Conservation (phyloP, 805 yeast species). For the Candida nonsorbophila region DNA sequence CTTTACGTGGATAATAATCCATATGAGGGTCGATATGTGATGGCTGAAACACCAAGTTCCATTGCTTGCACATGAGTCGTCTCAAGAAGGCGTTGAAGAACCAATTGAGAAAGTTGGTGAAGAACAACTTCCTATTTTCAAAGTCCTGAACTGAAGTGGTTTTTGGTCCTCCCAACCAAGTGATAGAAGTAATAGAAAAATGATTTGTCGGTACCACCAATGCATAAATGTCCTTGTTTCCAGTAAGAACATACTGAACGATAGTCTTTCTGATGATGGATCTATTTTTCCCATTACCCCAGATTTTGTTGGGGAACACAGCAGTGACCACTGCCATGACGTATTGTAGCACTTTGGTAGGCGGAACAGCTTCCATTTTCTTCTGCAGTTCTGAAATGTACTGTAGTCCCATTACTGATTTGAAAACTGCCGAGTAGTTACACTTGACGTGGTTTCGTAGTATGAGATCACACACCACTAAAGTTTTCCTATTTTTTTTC, state of each 20-base stretch:
- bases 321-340: conserved; percentile 38
- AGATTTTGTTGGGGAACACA: conserved; percentile 44
- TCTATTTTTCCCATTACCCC: conserved; percentile 53
- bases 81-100: conserved; percentile 40
- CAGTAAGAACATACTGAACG: conserved; percentile 11
- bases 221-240: not conserved
- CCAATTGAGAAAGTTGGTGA: conserved; percentile 53
- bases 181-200: not conserved
- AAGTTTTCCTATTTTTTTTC: too few relatives aligned
- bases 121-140: conserved; percentile 25
- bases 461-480: too few relatives aligned
- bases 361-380: too few relatives aligned
- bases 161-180: not conserved
- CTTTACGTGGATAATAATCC: conserved; percentile 49
- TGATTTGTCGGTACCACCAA: not conserved
- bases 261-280: conserved; percentile 30
- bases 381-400: too few relatives aligned
- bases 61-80: conserved; percentile 4
- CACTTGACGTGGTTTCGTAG: too few relatives aligned
- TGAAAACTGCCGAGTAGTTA: too few relatives aligned
- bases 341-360: conserved; percentile 36
- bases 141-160: conserved; percentile 30
- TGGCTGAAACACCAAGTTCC: too few relatives aligned
- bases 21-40: too few relatives aligned
- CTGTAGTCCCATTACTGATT: too few relatives aligned